Evolutionary conservation across 768 basidiomycete species (phyloP).

Genomic region (Phylloporus sp.): DNA sequence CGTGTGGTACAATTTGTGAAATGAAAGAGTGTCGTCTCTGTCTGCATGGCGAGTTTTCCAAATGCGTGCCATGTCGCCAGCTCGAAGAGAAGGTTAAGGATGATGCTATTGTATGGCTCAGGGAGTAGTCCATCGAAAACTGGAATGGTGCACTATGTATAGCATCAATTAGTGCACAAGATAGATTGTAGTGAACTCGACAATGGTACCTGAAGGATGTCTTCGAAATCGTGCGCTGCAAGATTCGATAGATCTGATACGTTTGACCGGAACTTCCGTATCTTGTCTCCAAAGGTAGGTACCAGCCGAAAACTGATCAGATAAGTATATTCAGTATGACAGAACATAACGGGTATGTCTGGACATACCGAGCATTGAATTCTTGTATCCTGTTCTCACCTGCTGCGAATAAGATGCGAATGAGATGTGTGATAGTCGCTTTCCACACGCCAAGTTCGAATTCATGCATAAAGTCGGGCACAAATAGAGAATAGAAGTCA

Average conservation of each 20-base stretch:
- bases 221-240: background rate
- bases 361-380: background rate
- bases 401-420: background rate
- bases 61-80: background rate
- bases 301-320: background rate
- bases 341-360: too few relatives aligned
- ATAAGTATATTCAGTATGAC: too few relatives aligned
- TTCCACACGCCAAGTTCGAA: background rate
- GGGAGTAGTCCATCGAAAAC: background rate
- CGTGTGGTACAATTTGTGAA: background rate
- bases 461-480: constrained; percentile 21
- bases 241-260: background rate
- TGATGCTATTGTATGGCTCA: background rate
- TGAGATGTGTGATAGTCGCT: background rate
- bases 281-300: background rate
- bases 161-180: too few relatives aligned
- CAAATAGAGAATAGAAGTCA: constrained; percentile 25
- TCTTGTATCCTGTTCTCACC: background rate
- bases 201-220: background rate
- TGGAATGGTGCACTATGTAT: background rate
- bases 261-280: background rate
- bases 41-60: background rate
- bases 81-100: background rate
- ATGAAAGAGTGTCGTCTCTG: background rate
- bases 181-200: too few relatives aligned